Evolutionary conservation across 1,284 basidiomycete species (phyloP).

Genomic region (Neotropicomus parvogracilis): DNA sequence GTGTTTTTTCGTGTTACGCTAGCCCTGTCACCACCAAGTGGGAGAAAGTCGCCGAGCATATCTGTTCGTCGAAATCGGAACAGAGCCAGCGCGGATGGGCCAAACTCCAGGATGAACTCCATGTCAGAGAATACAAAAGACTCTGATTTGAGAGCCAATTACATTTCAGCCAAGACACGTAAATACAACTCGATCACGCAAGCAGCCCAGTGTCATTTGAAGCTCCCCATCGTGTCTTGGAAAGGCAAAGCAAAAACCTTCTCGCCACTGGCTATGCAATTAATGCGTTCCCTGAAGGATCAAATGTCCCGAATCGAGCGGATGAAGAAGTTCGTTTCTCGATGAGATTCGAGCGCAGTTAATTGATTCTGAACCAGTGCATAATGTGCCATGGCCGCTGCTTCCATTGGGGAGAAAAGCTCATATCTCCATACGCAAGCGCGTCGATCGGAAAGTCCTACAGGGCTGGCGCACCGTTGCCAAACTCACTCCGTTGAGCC

Average conservation of each 20-base stretch:
- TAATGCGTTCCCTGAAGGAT: background rate
- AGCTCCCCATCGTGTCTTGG: background rate
- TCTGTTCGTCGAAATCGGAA: background rate
- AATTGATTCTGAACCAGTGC: conserved; percentile 2
- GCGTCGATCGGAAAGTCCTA: conserved; percentile 14
- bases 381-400: background rate
- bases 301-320: background rate
- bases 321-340: background rate
- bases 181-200: conserved; percentile 6
- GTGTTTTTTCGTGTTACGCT: conserved; percentile 7
- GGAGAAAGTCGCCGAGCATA: background rate
- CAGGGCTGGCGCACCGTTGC: background rate
- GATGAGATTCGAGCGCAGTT: background rate
- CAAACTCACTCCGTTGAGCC: background rate
- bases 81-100: background rate
- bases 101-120: conserved; percentile 1
- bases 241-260: conserved; percentile 1
- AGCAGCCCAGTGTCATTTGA: background rate
- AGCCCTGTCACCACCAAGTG: background rate
- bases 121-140: conserved; percentile 1
- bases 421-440: conserved; percentile 8
- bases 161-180: conserved; percentile 21
- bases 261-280: background rate
- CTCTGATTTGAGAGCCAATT: conserved; percentile 19
- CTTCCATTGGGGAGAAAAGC: conserved; percentile 21